A percentile compares a stretch with the other conserved stretches of the same genome.
Evolutionary conservation across 2,329 filamentous ascomycete species (phyloP).

Genomic region (Cercospora zeae-maydis): DNA sequence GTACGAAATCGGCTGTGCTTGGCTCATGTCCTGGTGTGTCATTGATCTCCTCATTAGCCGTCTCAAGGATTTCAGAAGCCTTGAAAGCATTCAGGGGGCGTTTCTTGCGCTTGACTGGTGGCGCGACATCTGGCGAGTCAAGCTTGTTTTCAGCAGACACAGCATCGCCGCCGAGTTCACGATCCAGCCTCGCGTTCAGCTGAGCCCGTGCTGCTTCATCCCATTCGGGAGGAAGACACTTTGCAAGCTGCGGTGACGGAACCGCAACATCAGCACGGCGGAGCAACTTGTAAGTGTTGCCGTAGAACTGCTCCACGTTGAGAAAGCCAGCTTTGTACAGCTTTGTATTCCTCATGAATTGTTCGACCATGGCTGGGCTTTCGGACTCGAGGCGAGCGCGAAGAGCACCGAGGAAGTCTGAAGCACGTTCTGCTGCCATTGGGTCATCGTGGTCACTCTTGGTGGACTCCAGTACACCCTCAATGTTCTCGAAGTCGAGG

Average conservation of each 20-base stretch:
- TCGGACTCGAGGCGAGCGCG: constrained; percentile 5
- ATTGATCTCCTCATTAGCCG: background rate
- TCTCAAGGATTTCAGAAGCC: constrained; percentile 2
- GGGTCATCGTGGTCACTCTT: background rate
- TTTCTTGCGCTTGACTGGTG: constrained; percentile 12
- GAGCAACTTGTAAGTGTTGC: constrained; percentile 20
- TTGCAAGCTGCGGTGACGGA: constrained; percentile 16
- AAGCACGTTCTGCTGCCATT: background rate
- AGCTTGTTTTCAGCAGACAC: background rate
- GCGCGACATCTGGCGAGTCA: background rate
- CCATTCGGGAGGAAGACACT: constrained; percentile 21
- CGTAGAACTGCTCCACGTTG: constrained; percentile 20
- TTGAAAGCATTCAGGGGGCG: constrained; percentile 21
- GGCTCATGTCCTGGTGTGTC: background rate
- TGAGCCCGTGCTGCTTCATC: constrained; percentile 13
- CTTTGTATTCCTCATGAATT: constrained; percentile 7
- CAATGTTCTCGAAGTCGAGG: background rate
- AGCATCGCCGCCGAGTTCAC: background rate
- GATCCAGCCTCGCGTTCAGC: constrained; percentile 10
- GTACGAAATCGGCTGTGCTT: background rate
- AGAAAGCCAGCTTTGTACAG: constrained; percentile 11
- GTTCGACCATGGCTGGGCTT: constrained; percentile 2
- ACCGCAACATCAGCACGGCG: constrained; percentile 6
- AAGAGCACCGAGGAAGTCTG: constrained; percentile 16
- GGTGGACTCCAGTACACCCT: background rate